Evolutionary conservation across 768 basidiomycete genomes (phyloP).

Genomic region (Punctularia strigosozonata): DNA sequence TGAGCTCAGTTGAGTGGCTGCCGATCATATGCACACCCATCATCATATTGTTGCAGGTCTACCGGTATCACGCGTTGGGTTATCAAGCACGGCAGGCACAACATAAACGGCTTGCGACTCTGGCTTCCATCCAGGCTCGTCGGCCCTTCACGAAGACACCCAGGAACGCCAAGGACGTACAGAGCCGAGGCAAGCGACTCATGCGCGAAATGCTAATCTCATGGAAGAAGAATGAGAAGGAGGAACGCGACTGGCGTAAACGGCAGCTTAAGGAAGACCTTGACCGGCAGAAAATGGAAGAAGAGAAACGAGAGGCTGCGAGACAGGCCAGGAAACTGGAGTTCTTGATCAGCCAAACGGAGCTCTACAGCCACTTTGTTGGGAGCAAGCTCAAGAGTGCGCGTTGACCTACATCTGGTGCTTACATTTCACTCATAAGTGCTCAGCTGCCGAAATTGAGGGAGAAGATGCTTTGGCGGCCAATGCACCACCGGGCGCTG

Average conservation of each 20-base stretch:
- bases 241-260: constrained; percentile 85
- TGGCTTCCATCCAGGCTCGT: constrained; percentile 68
- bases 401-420: constrained; percentile 13
- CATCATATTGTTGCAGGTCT: constrained; percentile 39
- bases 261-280: constrained; percentile 91
- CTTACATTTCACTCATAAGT: constrained; percentile 2
- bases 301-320: constrained; percentile 88
- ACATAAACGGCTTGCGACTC: constrained; percentile 62
- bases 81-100: constrained; percentile 58
- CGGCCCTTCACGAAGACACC: constrained; percentile 63
- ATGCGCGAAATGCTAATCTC: constrained; percentile 96
- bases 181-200: constrained; percentile 74
- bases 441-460: constrained; percentile 65
- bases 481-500: constrained; percentile 42
- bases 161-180: constrained; percentile 72
- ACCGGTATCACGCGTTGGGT: constrained; percentile 62
- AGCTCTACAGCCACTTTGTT: constrained; percentile 98
- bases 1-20: constrained; percentile 15
- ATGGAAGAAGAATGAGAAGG: constrained; percentile 97
- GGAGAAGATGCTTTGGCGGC: constrained; percentile 35
- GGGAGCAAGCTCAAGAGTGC: constrained; percentile 90
- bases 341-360: constrained; percentile 97
- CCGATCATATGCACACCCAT: not conserved
- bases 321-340: constrained; percentile 93
- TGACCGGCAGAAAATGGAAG: constrained; percentile 79